phyloP scores from a whole-genome alignment of 768 basidiomycete genomes.

The Xerocomellus chrysenteron region DNA sequence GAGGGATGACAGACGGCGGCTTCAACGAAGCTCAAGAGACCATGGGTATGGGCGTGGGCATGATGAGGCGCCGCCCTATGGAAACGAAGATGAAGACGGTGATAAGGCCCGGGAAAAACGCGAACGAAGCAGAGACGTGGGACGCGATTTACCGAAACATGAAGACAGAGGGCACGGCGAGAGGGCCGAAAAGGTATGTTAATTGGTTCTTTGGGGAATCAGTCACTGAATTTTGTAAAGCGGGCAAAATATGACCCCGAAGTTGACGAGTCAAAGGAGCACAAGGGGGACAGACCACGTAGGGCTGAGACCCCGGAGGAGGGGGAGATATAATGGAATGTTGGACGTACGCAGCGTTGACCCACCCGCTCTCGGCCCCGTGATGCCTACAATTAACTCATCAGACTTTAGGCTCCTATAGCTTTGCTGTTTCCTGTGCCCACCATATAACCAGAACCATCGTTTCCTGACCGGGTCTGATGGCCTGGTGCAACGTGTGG shows the following conservation, averaged over 20 bases:
- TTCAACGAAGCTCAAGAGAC: slow-evolving; percentile 41
- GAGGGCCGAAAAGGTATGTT: slow-evolving; percentile 64
- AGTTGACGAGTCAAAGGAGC: slow-evolving; percentile 44
- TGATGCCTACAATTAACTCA: slow-evolving; percentile 1
- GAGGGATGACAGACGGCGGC: slow-evolving; percentile 48
- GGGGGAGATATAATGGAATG: slow-evolving; percentile 68
- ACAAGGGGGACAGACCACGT: slow-evolving; percentile 37
- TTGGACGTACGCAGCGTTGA: slow-evolving; percentile 9
- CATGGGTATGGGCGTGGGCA: slow-evolving; percentile 42
- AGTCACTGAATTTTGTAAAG: slow-evolving; percentile 33
- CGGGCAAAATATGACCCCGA: slow-evolving; percentile 54
- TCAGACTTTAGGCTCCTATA: background rate
- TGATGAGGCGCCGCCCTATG: slow-evolving; percentile 46
- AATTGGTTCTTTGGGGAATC: background rate
- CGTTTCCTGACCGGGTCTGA: background rate
- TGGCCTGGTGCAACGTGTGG: background rate
- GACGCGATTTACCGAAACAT: slow-evolving; percentile 34
- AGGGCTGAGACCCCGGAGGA: slow-evolving; percentile 83
- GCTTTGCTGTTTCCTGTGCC: background rate
- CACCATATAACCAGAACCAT: background rate
- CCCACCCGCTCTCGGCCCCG: background rate
- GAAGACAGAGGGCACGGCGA: slow-evolving; percentile 53
- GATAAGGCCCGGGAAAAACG: slow-evolving; percentile 36
- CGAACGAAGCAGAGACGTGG: slow-evolving; percentile 47
- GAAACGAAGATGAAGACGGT: slow-evolving; percentile 40